phyloP scores from a whole-genome alignment of 2,329 filamentous ascomycete genomes.

The Hyphodiscus sp. region DNA sequence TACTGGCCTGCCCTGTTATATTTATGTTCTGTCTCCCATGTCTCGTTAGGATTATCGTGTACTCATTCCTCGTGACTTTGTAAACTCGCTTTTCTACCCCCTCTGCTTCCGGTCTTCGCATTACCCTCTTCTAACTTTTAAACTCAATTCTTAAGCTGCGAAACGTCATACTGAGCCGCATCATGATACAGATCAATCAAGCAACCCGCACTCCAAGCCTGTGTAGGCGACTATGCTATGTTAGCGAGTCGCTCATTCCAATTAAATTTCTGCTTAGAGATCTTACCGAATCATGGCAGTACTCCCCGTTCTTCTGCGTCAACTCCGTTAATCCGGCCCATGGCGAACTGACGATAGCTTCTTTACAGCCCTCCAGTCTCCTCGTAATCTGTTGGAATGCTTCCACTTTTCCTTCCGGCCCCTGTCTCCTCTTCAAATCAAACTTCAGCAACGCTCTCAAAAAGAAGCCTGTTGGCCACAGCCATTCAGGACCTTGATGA shows the following conservation, averaged over 20 bases:
- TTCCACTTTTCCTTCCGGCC: constrained; percentile 65
- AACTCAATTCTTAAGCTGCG: constrained; percentile 7
- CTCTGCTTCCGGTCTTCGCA: too few relatives aligned
- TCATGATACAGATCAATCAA: constrained; percentile 96
- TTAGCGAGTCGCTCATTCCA: constrained; percentile 15
- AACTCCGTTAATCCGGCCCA: constrained; percentile 93
- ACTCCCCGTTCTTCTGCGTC: constrained; percentile 81
- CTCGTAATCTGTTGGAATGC: constrained; percentile 92
- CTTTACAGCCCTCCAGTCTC: constrained; percentile 75
- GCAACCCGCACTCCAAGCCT: constrained; percentile 93
- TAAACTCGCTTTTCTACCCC: neutral
- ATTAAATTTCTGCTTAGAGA: constrained; percentile 10
- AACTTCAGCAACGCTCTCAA: constrained; percentile 86
- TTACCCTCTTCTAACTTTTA: neutral
- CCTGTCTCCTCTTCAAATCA: constrained; percentile 67
- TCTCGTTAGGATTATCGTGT: too few relatives aligned
- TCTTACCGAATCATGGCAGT: constrained; percentile 82
- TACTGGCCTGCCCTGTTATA: too few relatives aligned
- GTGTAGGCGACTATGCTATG: constrained; percentile 70
- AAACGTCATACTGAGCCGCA: constrained; percentile 44
- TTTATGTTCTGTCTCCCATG: too few relatives aligned
- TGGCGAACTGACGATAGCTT: constrained; percentile 68
- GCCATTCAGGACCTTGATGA: constrained; percentile 96
- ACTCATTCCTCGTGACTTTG: neutral
- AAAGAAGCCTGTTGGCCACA: constrained; percentile 97